phyloP scores from a whole-genome alignment of 1,139 yeast species.

The Sugiyamaella castrensis region DNA sequence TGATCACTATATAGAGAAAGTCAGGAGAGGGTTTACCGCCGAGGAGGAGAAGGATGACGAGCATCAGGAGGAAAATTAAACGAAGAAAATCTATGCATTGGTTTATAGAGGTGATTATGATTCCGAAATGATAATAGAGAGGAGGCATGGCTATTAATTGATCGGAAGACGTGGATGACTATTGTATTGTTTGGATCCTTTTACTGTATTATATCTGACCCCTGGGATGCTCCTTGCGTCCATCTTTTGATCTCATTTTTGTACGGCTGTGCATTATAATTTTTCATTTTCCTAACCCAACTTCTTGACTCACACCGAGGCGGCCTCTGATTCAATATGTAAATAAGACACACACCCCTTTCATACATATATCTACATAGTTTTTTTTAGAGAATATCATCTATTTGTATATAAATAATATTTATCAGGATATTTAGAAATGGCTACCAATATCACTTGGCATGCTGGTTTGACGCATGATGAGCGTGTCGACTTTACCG shows the following conservation, averaged over 20 bases:
- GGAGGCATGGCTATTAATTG: too few relatives aligned
- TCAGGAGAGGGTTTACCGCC: not conserved
- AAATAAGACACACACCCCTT: not conserved
- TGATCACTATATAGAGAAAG: not conserved
- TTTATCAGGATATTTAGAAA: slow-evolving; percentile 30
- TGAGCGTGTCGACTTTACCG: slow-evolving; percentile 68
- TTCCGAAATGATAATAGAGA: too few relatives aligned
- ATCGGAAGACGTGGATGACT: too few relatives aligned
- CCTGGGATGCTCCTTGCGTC: too few relatives aligned
- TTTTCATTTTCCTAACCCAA: slow-evolving; percentile 13
- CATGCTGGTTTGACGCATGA: slow-evolving; percentile 82
- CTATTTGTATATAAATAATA: slow-evolving; percentile 1
- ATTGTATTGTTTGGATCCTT: too few relatives aligned
- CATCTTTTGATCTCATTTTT: too few relatives aligned
- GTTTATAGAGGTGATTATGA: too few relatives aligned
- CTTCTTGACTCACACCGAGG: slow-evolving; percentile 1
- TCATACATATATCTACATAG: slow-evolving; percentile 4
- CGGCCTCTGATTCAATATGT: not conserved
- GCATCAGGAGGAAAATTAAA: too few relatives aligned
- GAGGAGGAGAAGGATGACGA: not conserved
- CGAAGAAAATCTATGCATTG: too few relatives aligned
- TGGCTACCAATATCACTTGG: slow-evolving; percentile 98
- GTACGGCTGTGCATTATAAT: not conserved
- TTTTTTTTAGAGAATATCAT: not conserved
- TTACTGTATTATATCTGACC: too few relatives aligned